Evolutionary conservation across 2,329 filamentous ascomycete genomes (phyloP), one percentile per base, ranked within the genome.

Genomic region (Pseudogymnoascus sp.): DNA sequence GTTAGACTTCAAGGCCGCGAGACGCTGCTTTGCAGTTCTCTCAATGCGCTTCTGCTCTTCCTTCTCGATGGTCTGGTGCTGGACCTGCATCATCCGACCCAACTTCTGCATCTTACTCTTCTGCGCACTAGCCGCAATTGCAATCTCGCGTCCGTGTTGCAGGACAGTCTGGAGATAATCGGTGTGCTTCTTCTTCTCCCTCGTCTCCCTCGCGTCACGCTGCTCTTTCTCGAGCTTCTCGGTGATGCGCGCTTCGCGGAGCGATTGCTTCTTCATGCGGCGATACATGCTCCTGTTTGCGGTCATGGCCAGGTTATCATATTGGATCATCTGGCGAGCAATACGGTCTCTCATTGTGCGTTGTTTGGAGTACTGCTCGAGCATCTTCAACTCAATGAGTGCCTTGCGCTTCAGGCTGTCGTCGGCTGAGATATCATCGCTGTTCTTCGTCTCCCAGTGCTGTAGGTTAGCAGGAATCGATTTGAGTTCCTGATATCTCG

Each of bases 161-260:
- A 90, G 81, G 58, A 99, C 90, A 34, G 92, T 88, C 64, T 90
- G 85, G 61, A 99, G 81, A 74, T 95, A 96, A 72, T 97, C 92
- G 62, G 82, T 83, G 70, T 97, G 92, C 76, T 95, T 96, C 84
- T 95, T 94, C 84, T 95, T 96, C 76, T 99, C 94, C 64, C 95
- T 89, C 65, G 89, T 90, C 76, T 97, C 92, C 61, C 94, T 89
- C 39, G 92, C 92, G 73, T 97, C 92, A 61, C 94, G 90, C 72
- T 99, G 94, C 73, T 99, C 92, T 77, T 97, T 97, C 82, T 99
- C 94, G 1, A 99, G 84, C 75, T 96, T 99, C 81, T 99, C 94
- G 0, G 94, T 99, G 65, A 99, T 95, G 61, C 92, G 88, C 60
- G 94, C 94, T 75, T 99, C 94, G 34, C 92, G 87, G 57, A 97